Percentiles rank a stretch among this genome's conserved stretches.
Evolutionary conservation across 106 monocot genomes (phyloP).

Genomic region (Xerophyta viscosa): DNA sequence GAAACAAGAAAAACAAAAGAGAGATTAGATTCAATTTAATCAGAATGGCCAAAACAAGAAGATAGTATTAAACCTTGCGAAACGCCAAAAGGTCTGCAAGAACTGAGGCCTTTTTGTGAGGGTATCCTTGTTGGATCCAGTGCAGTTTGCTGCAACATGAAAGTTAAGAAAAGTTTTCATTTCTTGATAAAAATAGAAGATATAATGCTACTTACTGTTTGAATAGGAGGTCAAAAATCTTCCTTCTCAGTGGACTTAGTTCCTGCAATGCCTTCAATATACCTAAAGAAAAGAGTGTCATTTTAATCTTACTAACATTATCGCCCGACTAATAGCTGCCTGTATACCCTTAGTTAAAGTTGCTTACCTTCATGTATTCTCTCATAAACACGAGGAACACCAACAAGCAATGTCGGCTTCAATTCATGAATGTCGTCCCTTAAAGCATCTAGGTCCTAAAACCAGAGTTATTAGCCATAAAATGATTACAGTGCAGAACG

Average conservation of each 20-base stretch:
- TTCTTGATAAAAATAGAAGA: not conserved
- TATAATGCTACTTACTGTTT: slow-evolving; percentile 39
- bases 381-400: slow-evolving; percentile 94
- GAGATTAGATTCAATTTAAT: no score
- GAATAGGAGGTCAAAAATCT: slow-evolving; percentile 76
- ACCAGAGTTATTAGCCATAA: slow-evolving; percentile 1
- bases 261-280: slow-evolving; percentile 68
- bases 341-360: no score
- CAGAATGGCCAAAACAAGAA: not conserved
- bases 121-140: slow-evolving; percentile 66
- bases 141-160: slow-evolving; percentile 56
- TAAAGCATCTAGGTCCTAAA: slow-evolving; percentile 67
- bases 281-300: slow-evolving; percentile 39
- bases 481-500: no score
- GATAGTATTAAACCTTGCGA: slow-evolving; percentile 42
- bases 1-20: no score
- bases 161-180: not conserved
- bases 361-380: slow-evolving; percentile 71
- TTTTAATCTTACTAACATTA: no score
- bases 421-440: slow-evolving; percentile 87
- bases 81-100: slow-evolving; percentile 84
- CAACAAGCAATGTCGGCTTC: slow-evolving; percentile 81
- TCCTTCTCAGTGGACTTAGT: slow-evolving; percentile 67
- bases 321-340: no score
- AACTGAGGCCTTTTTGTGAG: slow-evolving; percentile 65